phyloP scores from a whole-genome alignment of 352 stramenopile species.

The Pythium chondricola region DNA sequence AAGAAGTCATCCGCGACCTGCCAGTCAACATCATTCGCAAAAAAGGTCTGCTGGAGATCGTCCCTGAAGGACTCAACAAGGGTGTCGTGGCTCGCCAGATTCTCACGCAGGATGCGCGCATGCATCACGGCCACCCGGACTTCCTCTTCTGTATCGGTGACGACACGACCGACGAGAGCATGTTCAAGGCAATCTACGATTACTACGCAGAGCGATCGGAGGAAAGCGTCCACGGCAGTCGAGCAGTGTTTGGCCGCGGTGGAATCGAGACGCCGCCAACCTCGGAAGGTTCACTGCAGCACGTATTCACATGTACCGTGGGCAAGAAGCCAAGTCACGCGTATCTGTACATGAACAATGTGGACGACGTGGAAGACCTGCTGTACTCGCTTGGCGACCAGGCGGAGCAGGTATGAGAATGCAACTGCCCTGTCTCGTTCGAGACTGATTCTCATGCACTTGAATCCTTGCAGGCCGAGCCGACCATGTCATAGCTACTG shows the following conservation, averaged over 20 bases:
- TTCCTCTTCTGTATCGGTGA: conserved; percentile 97
- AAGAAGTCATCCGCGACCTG: conserved; percentile 68
- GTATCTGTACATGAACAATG: conserved; percentile 88
- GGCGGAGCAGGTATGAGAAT: conserved; percentile 5
- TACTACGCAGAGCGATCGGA: conserved; percentile 86
- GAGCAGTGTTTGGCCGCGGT: conserved; percentile 14
- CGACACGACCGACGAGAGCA: conserved; percentile 96
- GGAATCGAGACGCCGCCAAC: conserved; percentile 17
- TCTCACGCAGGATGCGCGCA: conserved; percentile 78
- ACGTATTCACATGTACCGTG: conserved; percentile 90
- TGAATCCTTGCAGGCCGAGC: neutral
- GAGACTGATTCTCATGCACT: neutral
- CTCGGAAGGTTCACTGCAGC: conserved; percentile 56
- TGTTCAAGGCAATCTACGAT: conserved; percentile 94
- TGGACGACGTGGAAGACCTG: conserved; percentile 80
- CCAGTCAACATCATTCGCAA: conserved; percentile 77
- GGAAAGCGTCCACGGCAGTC: conserved; percentile 62
- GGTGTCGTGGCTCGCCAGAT: conserved; percentile 95
- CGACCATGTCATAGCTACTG: too few relatives aligned
- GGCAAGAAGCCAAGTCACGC: conserved; percentile 90
- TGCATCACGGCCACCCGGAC: conserved; percentile 83
- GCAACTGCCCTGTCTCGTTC: neutral
- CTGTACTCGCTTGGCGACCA: conserved; percentile 49
- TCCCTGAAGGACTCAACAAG: conserved; percentile 95
- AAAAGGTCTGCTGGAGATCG: conserved; percentile 94